These are phyloP conservation scores for Pachyrhizus erosus DNA, from an alignment of 306 rosid species.

Conservation along the genomic window DNA sequence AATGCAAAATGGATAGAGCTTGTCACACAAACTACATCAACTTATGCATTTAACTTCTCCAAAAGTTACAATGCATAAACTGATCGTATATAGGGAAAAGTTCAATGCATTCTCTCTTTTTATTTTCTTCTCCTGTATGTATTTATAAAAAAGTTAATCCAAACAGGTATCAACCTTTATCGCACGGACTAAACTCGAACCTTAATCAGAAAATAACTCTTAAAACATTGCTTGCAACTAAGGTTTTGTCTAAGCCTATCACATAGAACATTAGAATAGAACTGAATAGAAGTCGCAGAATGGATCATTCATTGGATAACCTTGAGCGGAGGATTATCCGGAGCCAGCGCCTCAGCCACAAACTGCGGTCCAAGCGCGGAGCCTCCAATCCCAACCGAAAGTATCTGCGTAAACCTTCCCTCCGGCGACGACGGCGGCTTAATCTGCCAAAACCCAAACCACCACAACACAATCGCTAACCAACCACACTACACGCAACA, in stretches of 20 bases:
- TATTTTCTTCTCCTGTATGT: too few species aligned
- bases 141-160: too few species aligned
- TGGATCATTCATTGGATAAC: neutral
- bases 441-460: conserved; percentile 2
- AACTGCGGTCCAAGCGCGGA: conserved; percentile 15
- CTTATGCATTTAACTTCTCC: too few species aligned
- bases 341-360: conserved; percentile 9
- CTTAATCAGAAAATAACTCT: too few species aligned
- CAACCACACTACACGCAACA: neutral
- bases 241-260: neutral
- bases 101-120: too few species aligned
- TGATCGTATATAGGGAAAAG: too few species aligned
- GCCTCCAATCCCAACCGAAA: conserved; percentile 10
- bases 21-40: too few species aligned
- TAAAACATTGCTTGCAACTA: neutral
- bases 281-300: neutral
- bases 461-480: neutral
- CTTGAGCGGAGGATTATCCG: conserved; percentile 26
- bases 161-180: too few species aligned
- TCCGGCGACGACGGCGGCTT: neutral
- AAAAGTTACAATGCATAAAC: too few species aligned
- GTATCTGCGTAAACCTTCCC: conserved; percentile 21
- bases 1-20: too few species aligned
- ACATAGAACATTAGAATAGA: too few species aligned
- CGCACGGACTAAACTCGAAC: too few species aligned